Evolutionary conservation across 306 rosid species (phyloP).

Genomic region (Lathyrus sativus): DNA sequence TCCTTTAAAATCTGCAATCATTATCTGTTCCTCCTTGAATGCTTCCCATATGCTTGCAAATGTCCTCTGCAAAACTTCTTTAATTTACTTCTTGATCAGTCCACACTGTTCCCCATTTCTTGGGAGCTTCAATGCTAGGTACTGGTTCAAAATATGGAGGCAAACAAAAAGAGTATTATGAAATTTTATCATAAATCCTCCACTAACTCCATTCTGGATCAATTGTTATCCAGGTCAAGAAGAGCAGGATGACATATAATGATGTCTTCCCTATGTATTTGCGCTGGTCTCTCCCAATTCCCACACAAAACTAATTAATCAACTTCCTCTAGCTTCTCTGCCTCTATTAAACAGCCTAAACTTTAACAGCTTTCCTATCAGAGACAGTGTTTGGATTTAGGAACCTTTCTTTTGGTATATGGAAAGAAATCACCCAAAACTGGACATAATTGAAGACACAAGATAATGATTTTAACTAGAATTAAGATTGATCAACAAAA

Average conservation of each 20-base stretch:
- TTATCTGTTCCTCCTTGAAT: conserved; percentile 5
- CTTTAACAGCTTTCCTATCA: neutral
- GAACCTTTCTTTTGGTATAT: too few species aligned
- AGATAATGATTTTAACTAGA: too few species aligned
- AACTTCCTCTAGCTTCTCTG: neutral
- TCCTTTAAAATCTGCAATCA: conserved; percentile 6
- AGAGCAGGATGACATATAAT: conserved; percentile 1
- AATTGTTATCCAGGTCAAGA: neutral
- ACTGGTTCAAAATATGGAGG: conserved; percentile 1
- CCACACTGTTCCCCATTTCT: neutral
- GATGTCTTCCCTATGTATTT: neutral
- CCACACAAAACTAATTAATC: neutral
- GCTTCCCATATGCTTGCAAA: conserved; percentile 2
- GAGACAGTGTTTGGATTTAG: too few species aligned
- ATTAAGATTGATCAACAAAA: too few species aligned
- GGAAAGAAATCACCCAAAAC: too few species aligned
- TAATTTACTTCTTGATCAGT: conserved; percentile 7
- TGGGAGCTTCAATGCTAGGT: conserved; percentile 1
- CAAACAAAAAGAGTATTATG: neutral
- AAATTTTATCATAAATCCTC: neutral
- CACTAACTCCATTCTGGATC: neutral
- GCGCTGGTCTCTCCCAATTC: neutral
- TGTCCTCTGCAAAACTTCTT: neutral
- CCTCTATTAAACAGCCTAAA: neutral
- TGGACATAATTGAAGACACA: too few species aligned